Conservation (phyloP, 73 alveolate genomes). For the Tetrahymena elliotti region DNA sequence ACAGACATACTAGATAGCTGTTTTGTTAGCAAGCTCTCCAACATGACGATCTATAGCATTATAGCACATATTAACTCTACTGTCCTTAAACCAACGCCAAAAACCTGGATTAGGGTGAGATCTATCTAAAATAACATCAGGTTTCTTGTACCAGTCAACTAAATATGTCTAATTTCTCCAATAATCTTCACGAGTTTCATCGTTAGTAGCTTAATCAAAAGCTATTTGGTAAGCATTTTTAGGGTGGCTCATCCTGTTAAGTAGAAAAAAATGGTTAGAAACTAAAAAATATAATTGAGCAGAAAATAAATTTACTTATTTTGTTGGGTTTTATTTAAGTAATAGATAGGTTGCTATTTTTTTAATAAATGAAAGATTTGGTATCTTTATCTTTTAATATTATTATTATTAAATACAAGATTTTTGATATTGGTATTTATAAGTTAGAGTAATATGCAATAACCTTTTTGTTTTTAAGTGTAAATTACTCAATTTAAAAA, state of each 20-base stretch:
- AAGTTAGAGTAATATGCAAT: not conserved
- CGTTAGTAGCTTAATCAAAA: not conserved
- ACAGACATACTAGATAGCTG: constrained; percentile 75
- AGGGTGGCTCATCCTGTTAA: not conserved
- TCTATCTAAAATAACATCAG: not conserved
- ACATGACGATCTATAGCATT: constrained; percentile 96
- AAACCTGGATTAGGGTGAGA: constrained; percentile 8
- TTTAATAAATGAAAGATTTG: not conserved
- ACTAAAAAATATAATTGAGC: not conserved
- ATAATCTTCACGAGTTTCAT: not conserved
- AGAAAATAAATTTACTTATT: not conserved
- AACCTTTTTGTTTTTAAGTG: not conserved
- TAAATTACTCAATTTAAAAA: not conserved
- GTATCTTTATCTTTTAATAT: not conserved
- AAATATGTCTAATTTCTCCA: constrained; percentile 15
- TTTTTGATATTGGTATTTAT: not conserved
- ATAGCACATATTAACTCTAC: constrained; percentile 92
- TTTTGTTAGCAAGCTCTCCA: constrained; percentile 61
- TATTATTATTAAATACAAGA: not conserved
- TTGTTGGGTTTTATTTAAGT: not conserved
- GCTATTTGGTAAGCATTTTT: not conserved
- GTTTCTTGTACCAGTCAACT: constrained; percentile 29
- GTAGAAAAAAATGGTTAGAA: not conserved
- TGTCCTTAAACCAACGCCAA: constrained; percentile 43
- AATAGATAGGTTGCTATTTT: not conserved